phyloP scores from a whole-genome alignment of 805 yeast species.

The Ogataea haglerorum region DNA sequence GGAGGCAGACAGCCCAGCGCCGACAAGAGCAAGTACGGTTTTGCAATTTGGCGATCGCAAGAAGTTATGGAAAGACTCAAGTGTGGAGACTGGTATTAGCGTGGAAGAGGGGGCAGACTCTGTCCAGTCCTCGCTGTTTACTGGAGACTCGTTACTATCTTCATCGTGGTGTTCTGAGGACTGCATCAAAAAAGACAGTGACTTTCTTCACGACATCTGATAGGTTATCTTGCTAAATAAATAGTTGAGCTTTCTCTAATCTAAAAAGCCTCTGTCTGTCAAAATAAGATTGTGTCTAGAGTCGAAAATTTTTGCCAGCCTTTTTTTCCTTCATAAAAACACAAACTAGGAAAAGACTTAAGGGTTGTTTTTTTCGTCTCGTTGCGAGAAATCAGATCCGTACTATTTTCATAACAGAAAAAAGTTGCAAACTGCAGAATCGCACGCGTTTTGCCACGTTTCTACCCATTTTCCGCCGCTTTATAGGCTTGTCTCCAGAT shows the following conservation, averaged over 20 bases:
- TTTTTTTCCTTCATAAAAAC: conserved; percentile 1
- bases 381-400: conserved; percentile 7
- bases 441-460: conserved; percentile 1
- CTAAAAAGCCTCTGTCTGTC: background rate
- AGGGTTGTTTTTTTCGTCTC: conserved; percentile 7
- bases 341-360: conserved; percentile 6
- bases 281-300: conserved; percentile 10
- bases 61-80: conserved; percentile 44
- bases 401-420: conserved; percentile 4
- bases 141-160: background rate
- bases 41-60: conserved; percentile 34
- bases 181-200: background rate
- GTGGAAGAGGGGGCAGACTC: background rate
- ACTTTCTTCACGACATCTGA: background rate
- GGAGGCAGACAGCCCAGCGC: conserved; percentile 78
- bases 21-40: conserved; percentile 62
- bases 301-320: conserved; percentile 10
- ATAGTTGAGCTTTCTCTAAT: background rate
- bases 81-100: conserved; percentile 1
- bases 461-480: conserved; percentile 2
- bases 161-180: background rate
- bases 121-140: background rate
- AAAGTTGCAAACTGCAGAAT: conserved; percentile 1
- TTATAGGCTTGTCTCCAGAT: background rate
- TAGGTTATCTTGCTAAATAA: background rate